phyloP scores from a whole-genome alignment of 805 yeast species.

The Ogataea pilisensis region DNA sequence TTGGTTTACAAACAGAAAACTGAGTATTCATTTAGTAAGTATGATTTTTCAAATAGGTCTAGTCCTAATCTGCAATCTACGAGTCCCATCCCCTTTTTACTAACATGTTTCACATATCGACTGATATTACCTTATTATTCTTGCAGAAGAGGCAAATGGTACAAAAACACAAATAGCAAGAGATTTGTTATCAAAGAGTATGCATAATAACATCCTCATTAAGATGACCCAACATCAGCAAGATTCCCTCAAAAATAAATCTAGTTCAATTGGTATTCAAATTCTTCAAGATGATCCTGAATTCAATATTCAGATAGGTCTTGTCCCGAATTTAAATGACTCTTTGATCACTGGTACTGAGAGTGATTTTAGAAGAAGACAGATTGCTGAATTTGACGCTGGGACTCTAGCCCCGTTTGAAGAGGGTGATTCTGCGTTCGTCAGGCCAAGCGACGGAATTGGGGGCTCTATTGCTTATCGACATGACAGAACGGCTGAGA shows the following conservation, averaged over 20 bases:
- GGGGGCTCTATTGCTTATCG: neutral
- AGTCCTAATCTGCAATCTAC: neutral
- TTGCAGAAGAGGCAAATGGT: conserved; percentile 15
- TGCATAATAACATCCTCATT: neutral
- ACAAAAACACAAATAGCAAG: conserved; percentile 11
- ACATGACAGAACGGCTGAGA: neutral
- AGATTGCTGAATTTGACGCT: neutral
- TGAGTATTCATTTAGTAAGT: conserved; percentile 36
- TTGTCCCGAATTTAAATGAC: conserved; percentile 20
- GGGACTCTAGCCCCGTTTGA: conserved; percentile 2
- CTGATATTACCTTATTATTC: too few species aligned
- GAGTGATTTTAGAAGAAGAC: neutral
- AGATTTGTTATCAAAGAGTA: conserved; percentile 1
- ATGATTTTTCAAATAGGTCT: neutral
- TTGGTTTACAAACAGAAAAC: conserved; percentile 47
- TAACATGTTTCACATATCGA: neutral
- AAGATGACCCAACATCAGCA: neutral
- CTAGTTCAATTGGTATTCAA: conserved; percentile 1
- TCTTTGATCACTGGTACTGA: neutral
- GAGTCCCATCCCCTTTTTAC: neutral
- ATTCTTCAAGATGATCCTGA: conserved; percentile 34
- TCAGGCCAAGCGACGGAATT: neutral
- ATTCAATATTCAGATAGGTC: conserved; percentile 32
- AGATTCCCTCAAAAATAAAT: neutral
- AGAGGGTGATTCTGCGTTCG: neutral